Conservation (phyloP, 345 rosid genomes). For the Syzygium grande region DNA sequence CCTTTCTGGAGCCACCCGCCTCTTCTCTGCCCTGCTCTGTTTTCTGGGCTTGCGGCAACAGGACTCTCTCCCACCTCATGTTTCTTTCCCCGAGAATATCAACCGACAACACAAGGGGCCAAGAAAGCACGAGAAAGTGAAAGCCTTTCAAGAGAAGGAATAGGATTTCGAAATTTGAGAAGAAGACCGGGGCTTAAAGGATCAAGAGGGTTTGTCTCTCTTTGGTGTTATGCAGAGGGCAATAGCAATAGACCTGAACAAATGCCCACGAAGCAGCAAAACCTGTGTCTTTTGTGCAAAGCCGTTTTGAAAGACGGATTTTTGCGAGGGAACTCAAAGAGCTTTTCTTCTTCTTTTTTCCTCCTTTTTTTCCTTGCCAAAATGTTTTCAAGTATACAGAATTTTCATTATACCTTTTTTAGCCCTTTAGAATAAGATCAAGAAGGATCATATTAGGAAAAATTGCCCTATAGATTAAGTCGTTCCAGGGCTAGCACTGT, state of each 20-base stretch:
- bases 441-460: neutral
- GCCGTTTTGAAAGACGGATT: neutral
- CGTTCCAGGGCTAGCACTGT: neutral
- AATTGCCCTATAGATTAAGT: neutral
- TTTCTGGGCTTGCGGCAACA: slow-evolving; percentile 16
- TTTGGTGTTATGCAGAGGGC: neutral
- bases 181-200: neutral
- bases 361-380: neutral
- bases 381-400: neutral
- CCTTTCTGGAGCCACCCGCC: slow-evolving; percentile 64
- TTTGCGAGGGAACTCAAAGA: neutral
- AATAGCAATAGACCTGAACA: neutral
- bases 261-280: neutral
- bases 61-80: slow-evolving; percentile 78
- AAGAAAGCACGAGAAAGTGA: neutral
- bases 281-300: neutral
- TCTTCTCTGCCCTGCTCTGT: slow-evolving; percentile 11
- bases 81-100: neutral
- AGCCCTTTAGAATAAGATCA: neutral
- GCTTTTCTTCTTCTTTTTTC: neutral
- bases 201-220: neutral
- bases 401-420: neutral
- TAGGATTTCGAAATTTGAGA: neutral
- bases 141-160: neutral
- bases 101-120: neutral